Evolutionary conservation across 179 eudicot genomes (phyloP).

Genomic region (Silene vulgaris): DNA sequence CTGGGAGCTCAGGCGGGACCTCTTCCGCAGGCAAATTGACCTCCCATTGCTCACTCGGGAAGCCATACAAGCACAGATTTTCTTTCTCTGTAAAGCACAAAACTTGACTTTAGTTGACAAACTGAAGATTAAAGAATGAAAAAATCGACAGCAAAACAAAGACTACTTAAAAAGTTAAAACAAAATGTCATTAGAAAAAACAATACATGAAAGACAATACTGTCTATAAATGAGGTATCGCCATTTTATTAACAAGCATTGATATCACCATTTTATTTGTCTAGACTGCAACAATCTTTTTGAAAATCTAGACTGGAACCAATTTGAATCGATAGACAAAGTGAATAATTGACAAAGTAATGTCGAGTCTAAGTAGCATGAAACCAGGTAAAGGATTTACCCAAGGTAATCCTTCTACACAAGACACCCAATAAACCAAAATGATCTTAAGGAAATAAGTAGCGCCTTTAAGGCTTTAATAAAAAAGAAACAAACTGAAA

Average conservation of each 20-base stretch:
- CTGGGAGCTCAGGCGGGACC: constrained; percentile 53
- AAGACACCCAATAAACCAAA: background rate
- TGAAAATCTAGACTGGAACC: too few species aligned
- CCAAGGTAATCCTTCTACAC: background rate
- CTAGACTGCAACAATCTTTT: too few species aligned
- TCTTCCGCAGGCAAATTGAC: constrained; percentile 52
- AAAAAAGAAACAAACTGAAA: background rate
- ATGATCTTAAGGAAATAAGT: background rate
- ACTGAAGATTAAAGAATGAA: background rate
- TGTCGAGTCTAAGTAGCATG: background rate
- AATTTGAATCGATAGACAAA: too few species aligned
- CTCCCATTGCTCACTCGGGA: constrained; percentile 53
- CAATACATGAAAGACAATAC: too few species aligned
- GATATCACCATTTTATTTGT: too few species aligned
- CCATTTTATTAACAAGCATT: too few species aligned
- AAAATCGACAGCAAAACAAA: background rate
- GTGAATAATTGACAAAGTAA: too few species aligned
- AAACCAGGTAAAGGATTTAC: background rate
- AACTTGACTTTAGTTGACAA: constrained; percentile 2
- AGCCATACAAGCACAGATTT: constrained; percentile 49
- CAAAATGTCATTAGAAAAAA: too few species aligned
- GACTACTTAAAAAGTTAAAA: background rate
- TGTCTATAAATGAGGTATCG: too few species aligned
- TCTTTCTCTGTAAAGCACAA: constrained; percentile 40
- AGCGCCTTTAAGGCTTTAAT: background rate